phyloP scores from a whole-genome alignment of 2,329 filamentous ascomycete genomes.

The Aspergillus pseudoviridinutans region DNA sequence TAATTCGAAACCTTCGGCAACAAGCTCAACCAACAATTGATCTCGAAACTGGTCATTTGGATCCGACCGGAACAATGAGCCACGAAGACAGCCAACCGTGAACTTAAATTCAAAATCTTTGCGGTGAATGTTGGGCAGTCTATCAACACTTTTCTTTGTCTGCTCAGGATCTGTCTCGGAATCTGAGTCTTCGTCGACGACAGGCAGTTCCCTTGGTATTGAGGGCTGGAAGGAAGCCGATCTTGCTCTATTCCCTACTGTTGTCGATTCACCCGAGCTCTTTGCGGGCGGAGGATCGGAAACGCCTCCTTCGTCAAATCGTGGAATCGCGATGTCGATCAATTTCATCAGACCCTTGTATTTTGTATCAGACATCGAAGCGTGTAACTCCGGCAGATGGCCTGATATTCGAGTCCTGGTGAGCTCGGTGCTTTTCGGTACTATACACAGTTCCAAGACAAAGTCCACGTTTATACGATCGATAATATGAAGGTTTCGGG shows the following conservation, averaged over 20 bases:
- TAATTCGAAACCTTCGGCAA: conserved; percentile 83
- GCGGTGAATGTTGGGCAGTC: conserved; percentile 72
- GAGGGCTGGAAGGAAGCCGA: conserved; percentile 73
- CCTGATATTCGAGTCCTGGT: conserved; percentile 90
- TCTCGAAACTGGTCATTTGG: conserved; percentile 72
- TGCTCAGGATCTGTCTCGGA: conserved; percentile 62
- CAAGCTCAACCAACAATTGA: conserved; percentile 78
- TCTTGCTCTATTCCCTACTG: conserved; percentile 44
- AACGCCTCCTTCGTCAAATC: conserved; percentile 57
- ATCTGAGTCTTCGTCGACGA: conserved; percentile 66
- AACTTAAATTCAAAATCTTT: conserved; percentile 96
- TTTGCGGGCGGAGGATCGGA: conserved; percentile 27
- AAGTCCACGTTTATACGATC: conserved; percentile 98
- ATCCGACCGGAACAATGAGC: conserved; percentile 85
- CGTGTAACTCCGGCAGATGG: conserved; percentile 86
- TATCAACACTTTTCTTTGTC: conserved; percentile 35
- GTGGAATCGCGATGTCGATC: conserved; percentile 91
- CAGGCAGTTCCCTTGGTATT: conserved; percentile 68
- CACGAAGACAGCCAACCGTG: conserved; percentile 88
- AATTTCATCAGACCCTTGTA: conserved; percentile 97
- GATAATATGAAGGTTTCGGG: conserved; percentile 78
- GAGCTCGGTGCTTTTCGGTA: conserved; percentile 91
- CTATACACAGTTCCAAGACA: conserved; percentile 88
- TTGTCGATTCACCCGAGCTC: conserved; percentile 28
- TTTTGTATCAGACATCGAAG: conserved; percentile 86